Percentiles rank a stretch among this genome's conserved stretches.
Conservation (phyloP, 495 filamentous ascomycete genomes). For the Physcia stellaris region DNA sequence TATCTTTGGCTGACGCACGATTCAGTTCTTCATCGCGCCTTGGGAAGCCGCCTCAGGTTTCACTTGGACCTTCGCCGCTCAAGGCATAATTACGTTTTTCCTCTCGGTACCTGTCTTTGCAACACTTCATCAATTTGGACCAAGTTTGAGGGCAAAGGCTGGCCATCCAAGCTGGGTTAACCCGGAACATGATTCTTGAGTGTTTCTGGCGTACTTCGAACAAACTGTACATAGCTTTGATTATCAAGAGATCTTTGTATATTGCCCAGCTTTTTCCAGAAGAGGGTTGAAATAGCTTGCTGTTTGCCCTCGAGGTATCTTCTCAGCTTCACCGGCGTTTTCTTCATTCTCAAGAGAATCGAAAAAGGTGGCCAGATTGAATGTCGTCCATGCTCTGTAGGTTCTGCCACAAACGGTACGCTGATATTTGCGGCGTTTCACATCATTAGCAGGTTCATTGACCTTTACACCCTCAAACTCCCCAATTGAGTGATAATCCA, state of each 20-base stretch:
- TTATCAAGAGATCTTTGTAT: background rate
- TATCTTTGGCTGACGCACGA: background rate
- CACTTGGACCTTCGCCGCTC: constrained; percentile 43
- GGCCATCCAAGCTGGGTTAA: constrained; percentile 28
- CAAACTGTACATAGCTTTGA: background rate
- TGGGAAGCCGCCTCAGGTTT: constrained; percentile 38
- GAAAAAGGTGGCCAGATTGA: background rate
- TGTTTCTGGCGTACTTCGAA: background rate
- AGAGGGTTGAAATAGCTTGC: no score
- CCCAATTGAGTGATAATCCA: background rate
- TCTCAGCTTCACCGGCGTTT: background rate
- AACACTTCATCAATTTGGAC: constrained; percentile 33
- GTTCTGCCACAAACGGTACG: no score
- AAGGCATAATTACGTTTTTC: constrained; percentile 35
- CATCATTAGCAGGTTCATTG: background rate
- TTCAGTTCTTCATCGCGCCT: constrained; percentile 41
- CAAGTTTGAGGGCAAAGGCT: constrained; percentile 17
- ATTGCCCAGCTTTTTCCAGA: no score
- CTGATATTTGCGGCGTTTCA: background rate
- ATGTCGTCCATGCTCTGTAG: no score
- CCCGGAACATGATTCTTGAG: constrained; percentile 19
- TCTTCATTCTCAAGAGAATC: background rate
- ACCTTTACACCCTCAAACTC: background rate
- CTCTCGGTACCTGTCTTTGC: constrained; percentile 29
- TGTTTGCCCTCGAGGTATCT: background rate